Percentiles rank a stretch among this genome's conserved stretches.
phyloP scores from a whole-genome alignment of 257 asterid species.

The Paraleonurus japonicus region DNA sequence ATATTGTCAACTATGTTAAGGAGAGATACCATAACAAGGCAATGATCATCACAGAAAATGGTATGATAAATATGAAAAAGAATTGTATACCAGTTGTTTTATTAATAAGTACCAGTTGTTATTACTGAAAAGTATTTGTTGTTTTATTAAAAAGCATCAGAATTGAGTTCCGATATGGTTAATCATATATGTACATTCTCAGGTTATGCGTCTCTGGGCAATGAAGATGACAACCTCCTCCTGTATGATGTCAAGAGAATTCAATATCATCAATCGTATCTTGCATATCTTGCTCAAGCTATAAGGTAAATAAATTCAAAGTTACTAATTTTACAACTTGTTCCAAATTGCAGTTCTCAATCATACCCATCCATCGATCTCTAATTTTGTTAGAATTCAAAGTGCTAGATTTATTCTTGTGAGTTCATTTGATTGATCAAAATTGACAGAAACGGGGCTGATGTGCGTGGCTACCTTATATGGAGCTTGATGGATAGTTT shows the following conservation, averaged over 20 bases:
- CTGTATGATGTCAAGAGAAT: constrained; percentile 50
- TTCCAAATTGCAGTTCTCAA: background rate
- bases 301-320: constrained; percentile 55
- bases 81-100: too few species aligned
- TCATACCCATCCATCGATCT: too few species aligned
- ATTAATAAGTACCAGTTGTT: too few species aligned
- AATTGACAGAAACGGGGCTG: constrained; percentile 50
- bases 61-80: too few species aligned
- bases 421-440: background rate
- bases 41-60: constrained; percentile 70
- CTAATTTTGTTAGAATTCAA: too few species aligned
- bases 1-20: constrained; percentile 47
- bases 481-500: constrained; percentile 81
- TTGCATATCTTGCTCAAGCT: constrained; percentile 58
- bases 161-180: too few species aligned
- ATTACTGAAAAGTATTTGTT: background rate
- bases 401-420: too few species aligned
- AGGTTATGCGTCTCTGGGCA: constrained; percentile 59
- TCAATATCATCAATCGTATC: constrained; percentile 51
- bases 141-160: too few species aligned
- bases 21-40: constrained; percentile 67
- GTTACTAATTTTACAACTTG: background rate
- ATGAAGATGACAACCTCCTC: constrained; percentile 22
- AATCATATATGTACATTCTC: too few species aligned
- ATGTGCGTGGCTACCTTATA: constrained; percentile 68